Base-by-base conservation (phyloP, 1,284 basidiomycete species). In the Fomitopsis betulina region DNA sequence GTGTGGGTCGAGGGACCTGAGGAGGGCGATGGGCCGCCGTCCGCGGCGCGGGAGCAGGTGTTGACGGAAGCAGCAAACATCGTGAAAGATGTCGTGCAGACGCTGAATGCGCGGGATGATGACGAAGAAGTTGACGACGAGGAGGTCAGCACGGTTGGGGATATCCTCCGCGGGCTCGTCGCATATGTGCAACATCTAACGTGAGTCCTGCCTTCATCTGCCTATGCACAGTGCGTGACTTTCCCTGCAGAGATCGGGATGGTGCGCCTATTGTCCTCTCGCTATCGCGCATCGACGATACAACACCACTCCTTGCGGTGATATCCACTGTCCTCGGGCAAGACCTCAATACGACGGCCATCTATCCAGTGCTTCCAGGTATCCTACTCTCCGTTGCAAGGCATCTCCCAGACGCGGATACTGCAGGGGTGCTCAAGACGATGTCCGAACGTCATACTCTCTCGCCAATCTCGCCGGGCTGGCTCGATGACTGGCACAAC, bases 51-150 rank as follows among this genome's bases (percentile, higher is more conserved):
- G 62, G 89, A 90, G 62, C 77, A 74, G 52, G 80, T 91, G 50
- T 65, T 92, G 56, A 81, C 84, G 54, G 89, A 92, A 67, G 80
- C 82, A 8, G 83, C 85, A 1, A 82, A 83, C 0, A 79, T 87
- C 8, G 64, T 89, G 59, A 85, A 83, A 67, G 89, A 92, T 63
- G 79, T 89, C 9, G 77, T 89, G 23, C 83, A 87, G 63, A 87
- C 90, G 62, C 76, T 87, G 53, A 89, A 91, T 60, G 78, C 80
- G 33, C 75, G 83, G 53, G 81, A 81, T 3, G 84, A 87, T n/a
- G 80, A 81, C 5, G 73, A 76, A 1, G 74, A 80, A 10, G 58
- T 86, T 60, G 85, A 87, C 55, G 82, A 86, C 58, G 85, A 89
- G 58, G 89, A 89, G 63, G 81, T 84, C 7, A 74, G 69, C 35